Conservation (phyloP, 2,329 filamentous ascomycete genomes). For the Cladosporium halotolerans region DNA sequence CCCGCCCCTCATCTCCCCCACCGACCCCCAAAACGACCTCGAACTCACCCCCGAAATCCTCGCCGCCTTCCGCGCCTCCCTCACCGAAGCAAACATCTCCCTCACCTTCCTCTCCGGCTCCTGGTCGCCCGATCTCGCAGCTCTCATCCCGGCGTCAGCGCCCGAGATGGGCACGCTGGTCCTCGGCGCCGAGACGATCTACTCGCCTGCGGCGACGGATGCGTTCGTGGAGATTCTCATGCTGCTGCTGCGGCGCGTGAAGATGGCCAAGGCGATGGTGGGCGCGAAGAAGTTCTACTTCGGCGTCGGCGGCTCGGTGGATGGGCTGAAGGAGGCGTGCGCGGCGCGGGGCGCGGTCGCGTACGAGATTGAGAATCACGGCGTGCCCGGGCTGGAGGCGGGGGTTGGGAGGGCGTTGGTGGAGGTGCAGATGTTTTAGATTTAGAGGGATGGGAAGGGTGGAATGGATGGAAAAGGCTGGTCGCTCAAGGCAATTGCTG, state of each 20-base stretch:
- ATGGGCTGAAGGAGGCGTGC: constrained; percentile 57
- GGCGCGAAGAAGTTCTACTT: constrained; percentile 79
- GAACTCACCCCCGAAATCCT: constrained; percentile 57
- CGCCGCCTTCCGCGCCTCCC: constrained; percentile 50
- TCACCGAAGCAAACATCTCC: constrained; percentile 47
- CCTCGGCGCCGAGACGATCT: constrained; percentile 76
- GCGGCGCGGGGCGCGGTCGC: constrained; percentile 38
- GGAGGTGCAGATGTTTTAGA: constrained; percentile 39
- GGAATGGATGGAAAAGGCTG: background rate
- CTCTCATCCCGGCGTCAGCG: constrained; percentile 43
- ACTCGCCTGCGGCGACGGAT: constrained; percentile 64
- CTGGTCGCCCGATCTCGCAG: constrained; percentile 60
- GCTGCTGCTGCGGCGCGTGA: constrained; percentile 48
- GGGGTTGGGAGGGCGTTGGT: constrained; percentile 42
- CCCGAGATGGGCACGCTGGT: constrained; percentile 46
- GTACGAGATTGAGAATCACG: constrained; percentile 43
- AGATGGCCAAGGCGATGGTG: constrained; percentile 56
- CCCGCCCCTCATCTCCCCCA: constrained; percentile 12
- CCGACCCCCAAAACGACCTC: constrained; percentile 48
- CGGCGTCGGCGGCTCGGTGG: constrained; percentile 74
- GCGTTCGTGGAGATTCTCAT: constrained; percentile 64
- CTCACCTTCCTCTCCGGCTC: constrained; percentile 67
- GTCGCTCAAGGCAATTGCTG: background rate
- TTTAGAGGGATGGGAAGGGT: background rate
- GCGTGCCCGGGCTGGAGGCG: constrained; percentile 36